Conservation (phyloP, 805 yeast genomes). For the Hanseniaspora taiwanica region DNA sequence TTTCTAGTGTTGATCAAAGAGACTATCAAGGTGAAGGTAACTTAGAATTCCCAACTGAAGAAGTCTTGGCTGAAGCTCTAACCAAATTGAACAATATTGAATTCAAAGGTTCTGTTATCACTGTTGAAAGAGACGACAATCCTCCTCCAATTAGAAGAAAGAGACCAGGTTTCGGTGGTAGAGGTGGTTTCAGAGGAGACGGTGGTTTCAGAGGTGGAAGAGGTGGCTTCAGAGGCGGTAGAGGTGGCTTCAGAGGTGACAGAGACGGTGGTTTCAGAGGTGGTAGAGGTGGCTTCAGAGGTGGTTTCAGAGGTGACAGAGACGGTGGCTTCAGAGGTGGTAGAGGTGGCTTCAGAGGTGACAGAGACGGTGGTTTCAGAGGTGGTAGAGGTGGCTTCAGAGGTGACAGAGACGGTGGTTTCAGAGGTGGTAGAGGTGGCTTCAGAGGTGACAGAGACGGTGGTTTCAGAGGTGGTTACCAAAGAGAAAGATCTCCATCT, state of each 20-base stretch:
- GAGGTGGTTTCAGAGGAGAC: conserved; percentile 35
- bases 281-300: conserved; percentile 14
- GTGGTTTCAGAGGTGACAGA: conserved; percentile 13
- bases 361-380: conserved; percentile 33
- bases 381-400: conserved; percentile 29
- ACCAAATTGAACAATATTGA: conserved; percentile 59
- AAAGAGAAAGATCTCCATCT: conserved; percentile 66
- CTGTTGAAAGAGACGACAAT: conserved; percentile 65
- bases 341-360: conserved; percentile 27
- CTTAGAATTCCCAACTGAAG: conserved; percentile 42
- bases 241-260: conserved; percentile 29
- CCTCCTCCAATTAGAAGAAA: conserved; percentile 38
- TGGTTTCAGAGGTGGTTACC: conserved; percentile 29
- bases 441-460: conserved; percentile 18
- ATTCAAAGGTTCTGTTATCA: conserved; percentile 53
- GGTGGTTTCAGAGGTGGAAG: conserved; percentile 31
- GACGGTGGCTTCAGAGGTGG: conserved; percentile 30
- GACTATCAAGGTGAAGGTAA: conserved; percentile 36
- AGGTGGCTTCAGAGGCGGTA: conserved; percentile 22
- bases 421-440: conserved; percentile 29
- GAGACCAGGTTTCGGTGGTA: conserved; percentile 34
- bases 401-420: conserved; percentile 30
- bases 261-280: conserved; percentile 30
- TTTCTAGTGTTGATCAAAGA: conserved; percentile 34
- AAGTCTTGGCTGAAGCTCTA: conserved; percentile 63